Percentiles rank a stretch among this genome's conserved stretches.
These are phyloP conservation scores for Agarophyton chilense DNA, from an alignment of 23 red algal genomes.

Conservation along the genomic window DNA sequence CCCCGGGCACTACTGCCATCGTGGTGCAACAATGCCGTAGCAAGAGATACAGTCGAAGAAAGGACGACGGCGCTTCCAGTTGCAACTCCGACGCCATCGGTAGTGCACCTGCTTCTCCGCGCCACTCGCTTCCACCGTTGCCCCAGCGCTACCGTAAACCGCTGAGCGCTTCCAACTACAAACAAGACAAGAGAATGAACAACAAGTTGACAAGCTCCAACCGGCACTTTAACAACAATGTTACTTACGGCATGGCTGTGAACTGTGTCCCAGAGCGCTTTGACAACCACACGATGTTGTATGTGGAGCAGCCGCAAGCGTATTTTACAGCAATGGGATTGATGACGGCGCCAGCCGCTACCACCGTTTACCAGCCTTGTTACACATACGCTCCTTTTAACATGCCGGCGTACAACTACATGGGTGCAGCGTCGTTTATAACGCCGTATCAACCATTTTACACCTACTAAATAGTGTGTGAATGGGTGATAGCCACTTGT, in stretches of 20 bases:
- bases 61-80: background rate
- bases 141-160: background rate
- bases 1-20: constrained; percentile 22
- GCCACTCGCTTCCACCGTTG: background rate
- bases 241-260: background rate
- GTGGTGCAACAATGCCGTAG: constrained; percentile 61
- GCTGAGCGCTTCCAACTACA: background rate
- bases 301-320: constrained; percentile 1
- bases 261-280: background rate
- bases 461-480: background rate
- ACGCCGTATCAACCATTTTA: constrained; percentile 8
- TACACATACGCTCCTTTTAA: background rate
- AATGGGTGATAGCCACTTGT: no score
- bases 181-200: background rate
- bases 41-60: constrained; percentile 59
- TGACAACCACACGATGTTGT: background rate
- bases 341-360: background rate
- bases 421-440: background rate
- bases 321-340: background rate
- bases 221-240: background rate
- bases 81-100: no score
- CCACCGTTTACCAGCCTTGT: constrained; percentile 3
- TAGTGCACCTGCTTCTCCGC: background rate
- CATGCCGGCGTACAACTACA: constrained; percentile 20
- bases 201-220: background rate